Conservation (phyloP, 768 basidiomycete species). For the Gelatoporia subvermispora region DNA sequence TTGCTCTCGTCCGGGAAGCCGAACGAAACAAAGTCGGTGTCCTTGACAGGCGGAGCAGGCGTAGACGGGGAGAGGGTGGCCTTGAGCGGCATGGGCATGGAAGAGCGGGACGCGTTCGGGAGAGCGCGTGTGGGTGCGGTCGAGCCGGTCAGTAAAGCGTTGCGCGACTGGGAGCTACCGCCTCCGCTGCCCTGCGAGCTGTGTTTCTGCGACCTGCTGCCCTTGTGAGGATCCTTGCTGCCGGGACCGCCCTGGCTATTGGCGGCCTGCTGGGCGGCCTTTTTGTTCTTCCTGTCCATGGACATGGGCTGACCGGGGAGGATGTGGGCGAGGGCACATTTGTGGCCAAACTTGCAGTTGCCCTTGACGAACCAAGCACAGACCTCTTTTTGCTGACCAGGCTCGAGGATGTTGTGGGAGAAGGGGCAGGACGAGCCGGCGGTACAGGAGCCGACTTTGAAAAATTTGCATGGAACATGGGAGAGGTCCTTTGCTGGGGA, state of each 20-base stretch:
- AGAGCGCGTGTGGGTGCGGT: conserved; percentile 61
- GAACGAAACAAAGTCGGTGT: conserved; percentile 70
- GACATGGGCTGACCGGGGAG: conserved; percentile 91
- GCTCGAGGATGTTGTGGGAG: conserved; percentile 72
- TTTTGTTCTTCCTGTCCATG: conserved; percentile 98
- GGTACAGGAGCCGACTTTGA: conserved; percentile 89
- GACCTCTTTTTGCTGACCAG: conserved; percentile 74
- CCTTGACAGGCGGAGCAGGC: conserved; percentile 72
- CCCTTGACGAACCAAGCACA: conserved; percentile 94
- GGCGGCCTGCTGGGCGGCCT: conserved; percentile 69
- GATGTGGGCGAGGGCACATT: conserved; percentile 93
- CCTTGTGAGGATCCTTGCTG: conserved; percentile 31
- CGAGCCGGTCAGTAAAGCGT: conserved; percentile 47
- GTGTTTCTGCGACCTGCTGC: conserved; percentile 27
- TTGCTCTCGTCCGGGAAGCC: conserved; percentile 58
- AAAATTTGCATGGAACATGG: conserved; percentile 98
- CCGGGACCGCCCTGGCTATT: conserved; percentile 30
- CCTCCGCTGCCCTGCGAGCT: conserved; percentile 8
- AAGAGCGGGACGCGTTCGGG: conserved; percentile 43
- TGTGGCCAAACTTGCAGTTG: conserved; percentile 72
- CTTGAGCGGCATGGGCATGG: conserved; percentile 65
- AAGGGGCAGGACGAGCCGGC: conserved; percentile 95
- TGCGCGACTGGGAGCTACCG: conserved; percentile 20
- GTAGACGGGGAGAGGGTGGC: conserved; percentile 72
- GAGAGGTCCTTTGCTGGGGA: conserved; percentile 76